Base-by-base conservation (phyloP, 352 stramenopile genomes). In the Phytophthora capsici region DNA sequence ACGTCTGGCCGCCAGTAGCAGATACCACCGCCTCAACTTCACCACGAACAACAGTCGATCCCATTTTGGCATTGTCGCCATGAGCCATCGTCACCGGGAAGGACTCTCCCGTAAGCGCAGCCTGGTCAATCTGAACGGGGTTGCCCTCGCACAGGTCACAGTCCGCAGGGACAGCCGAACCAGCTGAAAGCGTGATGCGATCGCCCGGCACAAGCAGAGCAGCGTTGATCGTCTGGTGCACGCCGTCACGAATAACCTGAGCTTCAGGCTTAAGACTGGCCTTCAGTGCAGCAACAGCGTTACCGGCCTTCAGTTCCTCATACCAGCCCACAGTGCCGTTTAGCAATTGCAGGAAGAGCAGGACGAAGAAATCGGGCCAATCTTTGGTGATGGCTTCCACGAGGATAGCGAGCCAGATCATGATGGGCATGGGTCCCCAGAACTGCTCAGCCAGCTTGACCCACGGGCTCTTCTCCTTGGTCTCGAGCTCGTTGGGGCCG, bases 131-230 rank as follows among this genome's bases (percentile, higher is more conserved):
- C 60, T 96, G 81, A 44, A 98, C 71, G 16, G 77, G 57, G 34
- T 94, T 84, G 52, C 95, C 82, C 19, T 91, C 80, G 65, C 91
- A 90, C 13, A 96, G 56, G 28, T 93, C 75, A 54, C 94, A 89
- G 79, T 99, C 97, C 0, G 95, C 95, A 5, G 96, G 96, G 22
- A 99, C 87, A 12, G 93, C 90, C 3, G 92, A 88, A 16, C 97
- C 97, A 7, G 92, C 71, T 12, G 78, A 75, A 5, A 99, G 73
- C 30, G 93, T 85, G n/a, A 99, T 65, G 38, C 98, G 75, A 73
- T 99, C 97, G 23, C 97, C 97, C 13, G 95, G 96, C 34, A 99
- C 96, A 25, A 99, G 82, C 43, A 91, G 58, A 40, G 91, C 76
- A 2, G 89, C 89, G 71, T 97, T 94, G 38, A 98, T 91, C 26